Evolutionary conservation across 2,329 filamentous ascomycete genomes (phyloP).

Genomic region (Aspergillus hortae): DNA sequence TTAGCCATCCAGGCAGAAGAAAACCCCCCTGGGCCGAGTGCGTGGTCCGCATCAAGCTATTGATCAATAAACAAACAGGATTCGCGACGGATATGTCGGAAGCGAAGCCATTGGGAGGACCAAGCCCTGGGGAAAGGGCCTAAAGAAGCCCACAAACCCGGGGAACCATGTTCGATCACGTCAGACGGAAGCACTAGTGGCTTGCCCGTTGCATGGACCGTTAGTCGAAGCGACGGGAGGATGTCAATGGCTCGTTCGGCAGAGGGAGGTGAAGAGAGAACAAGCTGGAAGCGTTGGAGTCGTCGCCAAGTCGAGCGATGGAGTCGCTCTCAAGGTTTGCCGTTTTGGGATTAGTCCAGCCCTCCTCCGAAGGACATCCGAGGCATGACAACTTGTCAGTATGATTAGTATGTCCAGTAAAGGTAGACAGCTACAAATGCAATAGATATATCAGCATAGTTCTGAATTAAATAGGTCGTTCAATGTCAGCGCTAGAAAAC

Average conservation of each 20-base stretch:
- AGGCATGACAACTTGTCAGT: background rate
- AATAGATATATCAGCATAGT: no score
- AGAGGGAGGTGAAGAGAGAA: background rate
- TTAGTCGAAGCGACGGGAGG: background rate
- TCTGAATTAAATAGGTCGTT: no score
- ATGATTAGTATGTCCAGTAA: background rate
- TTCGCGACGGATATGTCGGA: background rate
- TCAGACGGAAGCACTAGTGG: background rate
- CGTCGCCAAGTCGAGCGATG: background rate
- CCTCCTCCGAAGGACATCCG: background rate
- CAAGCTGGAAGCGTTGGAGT: background rate
- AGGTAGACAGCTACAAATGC: no score
- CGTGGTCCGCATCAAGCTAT: background rate
- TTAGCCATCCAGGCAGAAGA: background rate
- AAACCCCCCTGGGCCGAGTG: background rate
- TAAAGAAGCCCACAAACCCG: background rate
- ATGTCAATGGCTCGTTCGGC: background rate
- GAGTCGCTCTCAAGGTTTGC: conserved; percentile 4
- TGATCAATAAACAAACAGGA: background rate
- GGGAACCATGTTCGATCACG: background rate
- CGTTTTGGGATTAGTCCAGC: conserved; percentile 5
- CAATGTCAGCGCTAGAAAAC: no score
- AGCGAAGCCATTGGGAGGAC: background rate
- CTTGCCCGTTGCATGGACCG: background rate
- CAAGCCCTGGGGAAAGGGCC: background rate